phyloP scores from a whole-genome alignment of 129 eudicot species.

The Lactuca saligna region DNA sequence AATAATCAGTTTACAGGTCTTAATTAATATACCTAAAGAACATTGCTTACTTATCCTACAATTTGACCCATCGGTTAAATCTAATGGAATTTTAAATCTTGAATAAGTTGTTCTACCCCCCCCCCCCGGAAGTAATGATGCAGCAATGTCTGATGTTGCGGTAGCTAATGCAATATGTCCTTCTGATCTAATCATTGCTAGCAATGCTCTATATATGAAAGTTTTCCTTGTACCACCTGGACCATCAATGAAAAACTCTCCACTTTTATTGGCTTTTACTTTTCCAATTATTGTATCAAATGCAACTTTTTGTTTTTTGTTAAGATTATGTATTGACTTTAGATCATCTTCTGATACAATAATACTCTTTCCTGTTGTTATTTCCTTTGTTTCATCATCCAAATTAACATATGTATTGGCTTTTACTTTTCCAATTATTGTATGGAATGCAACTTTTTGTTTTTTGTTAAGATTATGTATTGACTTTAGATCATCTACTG shows the following conservation, averaged over 20 bases:
- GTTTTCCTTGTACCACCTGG: not conserved
- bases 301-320: not conserved
- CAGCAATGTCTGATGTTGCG: not conserved
- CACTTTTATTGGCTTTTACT: not conserved
- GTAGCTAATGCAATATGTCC: not conserved
- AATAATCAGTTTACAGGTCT: too few species aligned
- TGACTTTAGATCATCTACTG: not conserved
- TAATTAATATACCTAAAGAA: not conserved
- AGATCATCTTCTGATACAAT: not conserved
- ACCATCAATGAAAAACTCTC: not conserved
- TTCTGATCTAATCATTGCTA: constrained; percentile 6
- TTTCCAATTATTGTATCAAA: not conserved
- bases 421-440: not conserved
- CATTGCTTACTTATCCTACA: not conserved
- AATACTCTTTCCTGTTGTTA: not conserved
- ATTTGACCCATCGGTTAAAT: too few species aligned
- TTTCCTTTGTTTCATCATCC: not conserved
- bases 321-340: not conserved
- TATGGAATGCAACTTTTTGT: not conserved
- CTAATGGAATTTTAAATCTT: too few species aligned
- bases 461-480: not conserved
- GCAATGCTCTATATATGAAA: not conserved
- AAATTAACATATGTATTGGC: not conserved
- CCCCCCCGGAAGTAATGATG: too few species aligned
- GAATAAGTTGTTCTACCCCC: too few species aligned